These are phyloP conservation scores for Jatropha multifida DNA, from an alignment of 441 rosid genomes.

Conservation along the genomic window DNA sequence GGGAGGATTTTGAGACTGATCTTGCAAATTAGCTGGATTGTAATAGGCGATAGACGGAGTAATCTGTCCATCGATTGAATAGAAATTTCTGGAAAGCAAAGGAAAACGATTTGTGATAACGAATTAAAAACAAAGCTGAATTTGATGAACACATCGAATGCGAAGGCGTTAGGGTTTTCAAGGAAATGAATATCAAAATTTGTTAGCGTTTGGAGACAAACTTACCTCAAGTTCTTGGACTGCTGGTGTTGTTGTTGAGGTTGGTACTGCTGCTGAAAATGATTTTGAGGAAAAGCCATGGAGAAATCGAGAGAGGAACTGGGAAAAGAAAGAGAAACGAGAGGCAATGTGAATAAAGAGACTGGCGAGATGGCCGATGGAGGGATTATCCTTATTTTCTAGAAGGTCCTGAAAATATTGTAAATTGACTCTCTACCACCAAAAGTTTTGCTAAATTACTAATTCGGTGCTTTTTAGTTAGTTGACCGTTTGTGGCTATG, in stretches of 20 bases:
- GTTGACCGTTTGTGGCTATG: not conserved
- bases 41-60: constrained; percentile 45
- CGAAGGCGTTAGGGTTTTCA: constrained; percentile 25
- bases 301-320: constrained; percentile 2
- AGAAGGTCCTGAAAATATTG: not conserved
- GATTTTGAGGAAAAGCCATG: constrained; percentile 55
- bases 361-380: constrained; percentile 28
- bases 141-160: not conserved
- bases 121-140: not conserved
- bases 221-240: constrained; percentile 39
- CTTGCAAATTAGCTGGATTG: constrained; percentile 43
- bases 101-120: not conserved
- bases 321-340: not conserved
- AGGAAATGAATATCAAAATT: not conserved
- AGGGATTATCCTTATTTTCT: constrained; percentile 22
- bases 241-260: constrained; percentile 37
- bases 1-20: constrained; percentile 83
- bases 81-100: constrained; percentile 39
- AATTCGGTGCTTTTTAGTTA: not conserved
- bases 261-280: constrained; percentile 38
- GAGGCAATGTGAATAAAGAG: not conserved
- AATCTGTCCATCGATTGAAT: constrained; percentile 52
- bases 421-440: not conserved
- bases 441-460: not conserved
- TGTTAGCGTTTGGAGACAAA: not conserved